phyloP scores from a whole-genome alignment of 495 filamentous ascomycete species.

The Stereocaulon alpinum region DNA sequence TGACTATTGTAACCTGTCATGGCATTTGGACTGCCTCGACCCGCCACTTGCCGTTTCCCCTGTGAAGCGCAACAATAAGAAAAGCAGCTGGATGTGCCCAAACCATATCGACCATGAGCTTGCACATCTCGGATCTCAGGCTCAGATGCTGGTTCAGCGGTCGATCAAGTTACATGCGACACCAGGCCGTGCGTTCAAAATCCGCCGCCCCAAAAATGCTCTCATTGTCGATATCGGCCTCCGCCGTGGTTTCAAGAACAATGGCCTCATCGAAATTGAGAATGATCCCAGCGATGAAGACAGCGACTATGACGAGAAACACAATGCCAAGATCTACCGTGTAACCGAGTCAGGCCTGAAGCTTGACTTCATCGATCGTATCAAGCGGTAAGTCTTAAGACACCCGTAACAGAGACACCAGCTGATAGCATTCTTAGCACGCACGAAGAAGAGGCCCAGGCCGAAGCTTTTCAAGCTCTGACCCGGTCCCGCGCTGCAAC shows the following conservation, averaged over 20 bases:
- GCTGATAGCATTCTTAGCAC: not conserved
- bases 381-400: constrained; percentile 29
- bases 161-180: constrained; percentile 17
- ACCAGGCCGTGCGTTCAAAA: constrained; percentile 24
- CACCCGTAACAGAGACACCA: not conserved
- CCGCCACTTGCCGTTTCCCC: constrained; percentile 70
- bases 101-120: constrained; percentile 64
- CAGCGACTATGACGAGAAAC: constrained; percentile 39
- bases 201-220: constrained; percentile 48
- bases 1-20: constrained; percentile 67
- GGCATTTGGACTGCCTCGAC: constrained; percentile 87
- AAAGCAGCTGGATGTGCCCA: constrained; percentile 78
- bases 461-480: not conserved
- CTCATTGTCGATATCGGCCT: constrained; percentile 34
- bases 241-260: constrained; percentile 55
- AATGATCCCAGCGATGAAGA: constrained; percentile 49
- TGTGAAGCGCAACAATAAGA: constrained; percentile 28
- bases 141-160: constrained; percentile 20
- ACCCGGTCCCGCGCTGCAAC: constrained; percentile 3
- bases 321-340: constrained; percentile 51
- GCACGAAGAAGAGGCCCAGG: constrained; percentile 8
- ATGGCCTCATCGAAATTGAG: constrained; percentile 69
- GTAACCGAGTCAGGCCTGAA: constrained; percentile 66
- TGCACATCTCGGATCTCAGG: constrained; percentile 33
- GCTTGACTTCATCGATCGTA: constrained; percentile 53